Evolutionary conservation across 108 stramenopile genomes (phyloP), one percentile per base, ranked within the genome.

Genomic region (Cyclotella kingstonii): DNA sequence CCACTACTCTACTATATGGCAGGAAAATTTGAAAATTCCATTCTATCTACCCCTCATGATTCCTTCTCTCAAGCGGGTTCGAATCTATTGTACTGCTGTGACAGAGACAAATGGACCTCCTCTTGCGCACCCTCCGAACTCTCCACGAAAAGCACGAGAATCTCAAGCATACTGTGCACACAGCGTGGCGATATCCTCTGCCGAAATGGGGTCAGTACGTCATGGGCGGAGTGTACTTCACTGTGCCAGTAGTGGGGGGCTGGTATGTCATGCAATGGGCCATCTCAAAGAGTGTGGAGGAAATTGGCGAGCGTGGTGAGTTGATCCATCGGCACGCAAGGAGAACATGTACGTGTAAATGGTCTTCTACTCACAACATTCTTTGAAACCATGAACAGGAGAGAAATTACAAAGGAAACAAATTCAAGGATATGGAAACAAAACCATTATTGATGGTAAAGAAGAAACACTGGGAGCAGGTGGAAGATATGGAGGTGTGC

Each of bases 171-270:
- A 70, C 55, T 14, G 56, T 77, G 15, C 76, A 77, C 49, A 77
- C 71, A 30, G 81, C 78, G 23, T 89, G 82, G 82, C 61, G 83
- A 59, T 73, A 81, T 63, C 88, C 88, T 9, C 66, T 85, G 6
- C 77, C 81, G 17, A 52, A 36, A 47, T 84, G 80, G 73, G 91
- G 91, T 17, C 81, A 76, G 36, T 59, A 53, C 21, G 72, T 78
- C 9, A 93, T 93, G 91, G 82, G 81, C 50, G 82, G 70, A 23
- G 54, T 93, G 23, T 93, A 93, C 55, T 84, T 86, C 45, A 63
- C 73, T 23, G 66, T 93, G 40, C 91, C 91, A 15, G 66, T 94
- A 5, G 64, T 86, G 2, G 81, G 79, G 4, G 90, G 86, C 19
- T 89, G 81, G 53, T 66, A 73, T 47, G 57, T 89, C 4, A 84